phyloP scores from a whole-genome alignment of 208 protist genomes.

The Acanthamoeba royreba region DNA sequence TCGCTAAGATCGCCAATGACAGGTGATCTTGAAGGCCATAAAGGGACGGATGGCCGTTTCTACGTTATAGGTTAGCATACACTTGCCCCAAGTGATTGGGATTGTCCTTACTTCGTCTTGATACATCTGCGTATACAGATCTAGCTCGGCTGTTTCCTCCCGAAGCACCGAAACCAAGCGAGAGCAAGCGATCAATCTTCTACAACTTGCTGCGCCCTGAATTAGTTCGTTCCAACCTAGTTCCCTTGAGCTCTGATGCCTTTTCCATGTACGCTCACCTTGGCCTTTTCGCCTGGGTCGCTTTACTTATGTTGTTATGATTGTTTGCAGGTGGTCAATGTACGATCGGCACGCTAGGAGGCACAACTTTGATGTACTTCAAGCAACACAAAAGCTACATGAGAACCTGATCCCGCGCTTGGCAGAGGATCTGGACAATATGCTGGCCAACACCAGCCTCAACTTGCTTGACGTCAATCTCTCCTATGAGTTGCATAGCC shows the following conservation, averaged over 20 bases:
- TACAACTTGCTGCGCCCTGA: slow-evolving; percentile 49
- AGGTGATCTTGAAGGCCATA: slow-evolving; percentile 38
- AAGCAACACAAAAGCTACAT: neutral
- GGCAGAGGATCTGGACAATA: neutral
- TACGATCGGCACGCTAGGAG: neutral
- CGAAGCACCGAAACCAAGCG: neutral
- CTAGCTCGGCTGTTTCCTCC: slow-evolving; percentile 39
- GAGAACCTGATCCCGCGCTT: neutral
- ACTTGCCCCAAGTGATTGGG: too few relatives aligned
- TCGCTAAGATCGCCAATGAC: neutral
- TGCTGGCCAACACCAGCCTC: neutral
- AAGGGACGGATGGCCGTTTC: neutral
- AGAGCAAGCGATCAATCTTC: slow-evolving; percentile 7
- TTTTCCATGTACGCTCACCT: slow-evolving; percentile 21
- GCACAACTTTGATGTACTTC: slow-evolving; percentile 17
- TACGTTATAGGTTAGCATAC: slow-evolving; percentile 45
- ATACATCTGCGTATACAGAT: too few relatives aligned
- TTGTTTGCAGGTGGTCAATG: neutral
- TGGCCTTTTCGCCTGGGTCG: too few relatives aligned
- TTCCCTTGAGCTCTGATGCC: slow-evolving; percentile 33
- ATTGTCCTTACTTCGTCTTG: too few relatives aligned
- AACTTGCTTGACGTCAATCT: neutral
- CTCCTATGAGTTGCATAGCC: neutral
- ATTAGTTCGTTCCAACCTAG: neutral
- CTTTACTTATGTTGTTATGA: neutral